Base-by-base conservation (phyloP, 1,284 basidiomycete genomes). In the Naganishia liquefaciens region DNA sequence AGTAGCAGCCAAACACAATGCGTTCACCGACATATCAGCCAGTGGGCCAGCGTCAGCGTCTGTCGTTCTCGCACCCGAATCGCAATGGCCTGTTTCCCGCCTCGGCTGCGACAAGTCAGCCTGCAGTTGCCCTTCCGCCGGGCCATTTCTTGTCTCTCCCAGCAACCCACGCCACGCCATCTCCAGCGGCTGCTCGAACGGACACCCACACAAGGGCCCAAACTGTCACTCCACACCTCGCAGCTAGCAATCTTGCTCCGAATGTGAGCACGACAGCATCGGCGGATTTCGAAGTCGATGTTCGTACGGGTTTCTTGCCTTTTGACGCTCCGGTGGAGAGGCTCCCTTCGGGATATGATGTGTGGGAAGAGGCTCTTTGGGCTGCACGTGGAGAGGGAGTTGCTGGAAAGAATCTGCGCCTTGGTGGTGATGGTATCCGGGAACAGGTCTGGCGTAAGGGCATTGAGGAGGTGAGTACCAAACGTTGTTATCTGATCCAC, bases 281-380 rank as follows among this genome's bases (percentile, higher is more conserved):
- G 4, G 91, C 93, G 75, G 93, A 97, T 81, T 97, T 93, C 81
- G 93, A 96, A 75, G 89, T 97, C 69, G 91, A 95, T 74, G 90
- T 90, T 1, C 83, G 87, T 25, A 92, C 92, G 0, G 94, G 94
- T 0, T 97, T 98, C 76, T 86, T 97, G 82, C 93, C 94, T 0
- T 89, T 90, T 0, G 84, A 88, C 37, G 84, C 85, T 0, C 92
- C 93, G 0, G 73, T 92, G 0, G 71, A 76, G 43, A 83, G 87
- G 11, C 83, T 97, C 0, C 83, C 84, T 0, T 70, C 67, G 0
- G 76, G 80, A 62, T 93, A 87, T 82, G 86, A 86, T 40, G 71
- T 82, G 21, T 94, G 90, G 91, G 92, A 92, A 77, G 74, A 74
- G 27, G 75, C 77, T 13, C 65, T 83, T 46, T 78, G 78, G 57